These are phyloP conservation scores for Cryptococcus sp. DNA, from an alignment of 1,284 basidiomycete genomes.

Conservation along the genomic window DNA sequence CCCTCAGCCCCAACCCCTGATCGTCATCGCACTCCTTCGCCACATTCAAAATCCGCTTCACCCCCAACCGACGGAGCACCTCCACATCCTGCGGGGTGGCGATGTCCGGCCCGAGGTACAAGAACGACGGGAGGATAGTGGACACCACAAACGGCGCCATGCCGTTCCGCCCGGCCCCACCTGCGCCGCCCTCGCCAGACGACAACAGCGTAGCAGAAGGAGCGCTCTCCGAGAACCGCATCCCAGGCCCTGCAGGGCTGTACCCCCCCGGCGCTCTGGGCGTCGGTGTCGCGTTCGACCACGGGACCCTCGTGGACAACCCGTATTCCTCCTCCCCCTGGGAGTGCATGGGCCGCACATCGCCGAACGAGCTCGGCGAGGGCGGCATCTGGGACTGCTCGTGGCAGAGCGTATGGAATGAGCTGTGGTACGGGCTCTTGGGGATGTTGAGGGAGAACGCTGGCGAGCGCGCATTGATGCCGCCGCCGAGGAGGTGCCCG, in stretches of 20 bases:
- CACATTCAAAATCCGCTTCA: conserved; percentile 84
- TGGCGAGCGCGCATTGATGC: conserved; percentile 6
- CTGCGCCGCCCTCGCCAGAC: no score
- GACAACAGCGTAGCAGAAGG: no score
- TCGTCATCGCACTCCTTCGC: conserved; percentile 86
- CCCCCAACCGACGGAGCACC: conserved; percentile 68
- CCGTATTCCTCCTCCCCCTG: conserved; percentile 6
- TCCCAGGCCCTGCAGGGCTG: no score
- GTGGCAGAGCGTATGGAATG: conserved; percentile 28
- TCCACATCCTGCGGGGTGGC: conserved; percentile 67
- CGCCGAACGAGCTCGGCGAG: conserved; percentile 34
- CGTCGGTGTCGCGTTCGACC: no score
- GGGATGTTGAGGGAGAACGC: conserved; percentile 15
- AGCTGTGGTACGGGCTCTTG: conserved; percentile 11
- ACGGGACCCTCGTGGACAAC: no score
- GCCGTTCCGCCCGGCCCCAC: conserved; percentile 48
- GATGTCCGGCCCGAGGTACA: conserved; percentile 89
- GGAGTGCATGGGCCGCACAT: conserved; percentile 13
- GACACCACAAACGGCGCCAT: conserved; percentile 66
- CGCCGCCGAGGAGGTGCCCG: neutral
- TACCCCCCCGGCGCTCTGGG: no score
- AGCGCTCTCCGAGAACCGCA: no score
- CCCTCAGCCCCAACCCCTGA: conserved; percentile 63
- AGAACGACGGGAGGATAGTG: conserved; percentile 82
- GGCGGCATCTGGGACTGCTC: conserved; percentile 31